These are phyloP conservation scores for Trichoderma lentiforme DNA, from an alignment of 2,329 filamentous ascomycete genomes.

Conservation along the genomic window DNA sequence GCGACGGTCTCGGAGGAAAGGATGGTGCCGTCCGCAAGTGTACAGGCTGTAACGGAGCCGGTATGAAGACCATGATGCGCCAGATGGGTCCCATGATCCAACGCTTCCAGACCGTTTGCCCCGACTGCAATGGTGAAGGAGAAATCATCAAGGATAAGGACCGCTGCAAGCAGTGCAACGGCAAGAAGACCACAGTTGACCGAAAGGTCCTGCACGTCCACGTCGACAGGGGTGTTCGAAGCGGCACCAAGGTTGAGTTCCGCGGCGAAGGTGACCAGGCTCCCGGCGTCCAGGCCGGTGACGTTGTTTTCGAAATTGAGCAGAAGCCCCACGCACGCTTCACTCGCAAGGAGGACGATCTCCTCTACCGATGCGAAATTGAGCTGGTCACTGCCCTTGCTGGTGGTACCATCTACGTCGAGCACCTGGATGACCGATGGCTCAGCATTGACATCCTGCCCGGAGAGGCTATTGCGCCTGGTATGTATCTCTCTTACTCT, in stretches of 20 bases:
- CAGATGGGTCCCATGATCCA: slow-evolving; percentile 99
- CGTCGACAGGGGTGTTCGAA: slow-evolving; percentile 90
- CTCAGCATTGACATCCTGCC: slow-evolving; percentile 88
- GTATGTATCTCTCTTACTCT: slow-evolving; percentile 50
- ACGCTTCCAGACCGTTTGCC: slow-evolving; percentile 98
- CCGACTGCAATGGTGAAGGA: slow-evolving; percentile 95
- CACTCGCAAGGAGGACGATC: slow-evolving; percentile 91
- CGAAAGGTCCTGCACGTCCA: slow-evolving; percentile 98
- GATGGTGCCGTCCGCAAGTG: slow-evolving; percentile 96
- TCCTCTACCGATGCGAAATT: slow-evolving; percentile 93
- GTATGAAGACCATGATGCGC: slow-evolving; percentile 99
- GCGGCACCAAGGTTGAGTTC: slow-evolving; percentile 95
- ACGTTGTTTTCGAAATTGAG: slow-evolving; percentile 98
- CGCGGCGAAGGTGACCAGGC: slow-evolving; percentile 94
- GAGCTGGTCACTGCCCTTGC: slow-evolving; percentile 93
- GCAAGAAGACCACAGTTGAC: slow-evolving; percentile 98
- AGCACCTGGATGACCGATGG: slow-evolving; percentile 98
- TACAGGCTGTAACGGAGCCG: slow-evolving; percentile 82
- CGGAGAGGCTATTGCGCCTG: slow-evolving; percentile 89
- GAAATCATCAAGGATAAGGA: slow-evolving; percentile 97
- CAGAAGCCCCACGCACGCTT: slow-evolving; percentile 97
- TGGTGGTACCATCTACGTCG: slow-evolving; percentile 85
- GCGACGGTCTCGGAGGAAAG: slow-evolving; percentile 91
- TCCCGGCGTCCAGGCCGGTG: slow-evolving; percentile 87
- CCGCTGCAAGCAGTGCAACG: slow-evolving; percentile 91